A percentile compares a stretch with the other conserved stretches of the same genome.
phyloP scores from a whole-genome alignment of 768 basidiomycete genomes.

The Terana coerulea region DNA sequence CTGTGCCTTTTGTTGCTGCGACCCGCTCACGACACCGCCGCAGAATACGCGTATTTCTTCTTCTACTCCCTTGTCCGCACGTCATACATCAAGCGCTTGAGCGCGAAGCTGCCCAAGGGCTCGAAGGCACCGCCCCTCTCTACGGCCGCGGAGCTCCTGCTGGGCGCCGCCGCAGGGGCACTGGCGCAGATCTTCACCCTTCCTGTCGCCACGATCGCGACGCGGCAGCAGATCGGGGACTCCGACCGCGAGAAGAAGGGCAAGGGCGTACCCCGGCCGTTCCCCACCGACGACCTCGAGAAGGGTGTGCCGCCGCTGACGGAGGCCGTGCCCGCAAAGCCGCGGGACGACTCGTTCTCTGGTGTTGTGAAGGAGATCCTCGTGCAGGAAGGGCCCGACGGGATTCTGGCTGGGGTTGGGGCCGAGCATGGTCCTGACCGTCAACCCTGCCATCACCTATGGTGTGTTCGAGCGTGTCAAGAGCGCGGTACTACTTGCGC shows the following conservation, averaged over 20 bases:
- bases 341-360: slow-evolving; percentile 66
- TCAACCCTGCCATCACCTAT: slow-evolving; percentile 97
- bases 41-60: slow-evolving; percentile 99
- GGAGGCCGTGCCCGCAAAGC: slow-evolving; percentile 21
- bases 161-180: slow-evolving; percentile 91
- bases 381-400: slow-evolving; percentile 77
- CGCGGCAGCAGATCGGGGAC: slow-evolving; percentile 87
- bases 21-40: not conserved
- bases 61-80: slow-evolving; percentile 92
- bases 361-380: slow-evolving; percentile 83
- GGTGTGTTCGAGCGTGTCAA: slow-evolving; percentile 93
- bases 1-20: not conserved
- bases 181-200: slow-evolving; percentile 98
- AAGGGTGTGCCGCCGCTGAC: slow-evolving; percentile 7
- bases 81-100: slow-evolving; percentile 72
- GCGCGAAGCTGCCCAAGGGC: slow-evolving; percentile 54
- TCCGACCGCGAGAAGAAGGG: slow-evolving; percentile 20
- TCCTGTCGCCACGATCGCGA: slow-evolving; percentile 96
- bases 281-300: slow-evolving; percentile 10
- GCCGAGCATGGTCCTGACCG: slow-evolving; percentile 90
- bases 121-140: slow-evolving; percentile 61
- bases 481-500: slow-evolving; percentile 57
- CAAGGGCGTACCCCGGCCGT: not conserved
- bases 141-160: slow-evolving; percentile 74
- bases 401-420: slow-evolving; percentile 93